Percentiles rank a stretch among this genome's conserved stretches.
phyloP scores from a whole-genome alignment of 805 yeast species.

The Suhomyces sp. region DNA sequence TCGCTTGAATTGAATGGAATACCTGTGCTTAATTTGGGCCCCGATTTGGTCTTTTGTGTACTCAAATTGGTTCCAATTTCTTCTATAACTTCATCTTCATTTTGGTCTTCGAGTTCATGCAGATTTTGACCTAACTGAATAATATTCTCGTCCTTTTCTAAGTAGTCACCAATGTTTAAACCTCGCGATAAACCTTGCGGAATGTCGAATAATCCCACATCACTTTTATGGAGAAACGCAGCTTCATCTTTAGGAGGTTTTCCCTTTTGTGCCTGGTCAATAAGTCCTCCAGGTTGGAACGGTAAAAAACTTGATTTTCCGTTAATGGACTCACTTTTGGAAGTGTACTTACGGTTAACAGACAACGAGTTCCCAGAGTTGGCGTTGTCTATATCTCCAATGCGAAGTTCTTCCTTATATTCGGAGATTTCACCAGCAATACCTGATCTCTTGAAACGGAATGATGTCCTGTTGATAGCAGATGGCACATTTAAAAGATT shows the following conservation, averaged over 20 bases:
- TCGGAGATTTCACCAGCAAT: conserved; percentile 66
- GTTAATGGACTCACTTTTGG: conserved; percentile 57
- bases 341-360: conserved; percentile 62
- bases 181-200: conserved; percentile 87
- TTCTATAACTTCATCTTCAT: neutral
- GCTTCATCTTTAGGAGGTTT: conserved; percentile 30
- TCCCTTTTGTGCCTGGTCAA: conserved; percentile 11
- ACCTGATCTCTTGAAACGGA: conserved; percentile 72
- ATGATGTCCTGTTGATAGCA: conserved; percentile 59
- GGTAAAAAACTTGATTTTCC: conserved; percentile 81
- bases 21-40: too few relatives aligned
- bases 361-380: conserved; percentile 72
- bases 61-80: neutral
- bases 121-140: conserved; percentile 10
- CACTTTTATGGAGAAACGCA: conserved; percentile 59
- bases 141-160: conserved; percentile 9
- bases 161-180: conserved; percentile 31
- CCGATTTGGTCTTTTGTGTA: too few relatives aligned
- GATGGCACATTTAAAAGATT: conserved; percentile 59
- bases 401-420: conserved; percentile 54
- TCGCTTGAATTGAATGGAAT: conserved; percentile 41
- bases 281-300: conserved; percentile 86
- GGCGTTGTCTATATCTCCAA: conserved; percentile 49
- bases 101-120: conserved; percentile 14
- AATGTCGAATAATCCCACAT: conserved; percentile 70